Evolutionary conservation across 176 grass and related monocot species (phyloP).

Genomic region (Neostapfia colusana): DNA sequence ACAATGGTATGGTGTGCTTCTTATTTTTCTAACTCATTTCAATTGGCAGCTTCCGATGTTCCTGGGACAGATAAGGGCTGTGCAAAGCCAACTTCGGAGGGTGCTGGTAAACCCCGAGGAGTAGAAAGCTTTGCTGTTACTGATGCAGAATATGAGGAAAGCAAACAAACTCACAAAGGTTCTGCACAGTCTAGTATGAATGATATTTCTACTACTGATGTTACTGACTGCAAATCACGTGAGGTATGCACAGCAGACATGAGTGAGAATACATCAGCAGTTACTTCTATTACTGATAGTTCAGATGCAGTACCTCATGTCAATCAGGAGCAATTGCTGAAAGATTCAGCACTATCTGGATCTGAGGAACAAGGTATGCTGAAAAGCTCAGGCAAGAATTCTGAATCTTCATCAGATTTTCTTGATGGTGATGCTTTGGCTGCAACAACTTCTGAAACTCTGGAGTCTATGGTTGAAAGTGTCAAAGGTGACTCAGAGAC

Average conservation of each 20-base stretch:
- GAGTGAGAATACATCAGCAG: conserved; percentile 29
- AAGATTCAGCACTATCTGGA: conserved; percentile 33
- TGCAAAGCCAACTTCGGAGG: conserved; percentile 23
- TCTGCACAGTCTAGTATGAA: conserved; percentile 19
- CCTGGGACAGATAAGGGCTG: conserved; percentile 1
- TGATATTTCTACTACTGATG: conserved; percentile 41
- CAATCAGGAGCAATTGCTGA: conserved; percentile 23
- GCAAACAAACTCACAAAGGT: conserved; percentile 13
- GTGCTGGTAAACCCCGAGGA: conserved; percentile 13
- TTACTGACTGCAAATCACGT: conserved; percentile 24
- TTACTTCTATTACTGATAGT: conserved; percentile 16
- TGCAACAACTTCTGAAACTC: conserved; percentile 27
- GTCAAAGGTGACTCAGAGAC: conserved; percentile 33
- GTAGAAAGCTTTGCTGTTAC: conserved; percentile 15
- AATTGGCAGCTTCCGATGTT: conserved; percentile 40
- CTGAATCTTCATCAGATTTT: conserved; percentile 20
- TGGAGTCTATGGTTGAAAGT: conserved; percentile 37
- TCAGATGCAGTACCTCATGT: conserved; percentile 21
- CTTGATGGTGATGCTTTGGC: conserved; percentile 17
- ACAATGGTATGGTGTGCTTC: background rate
- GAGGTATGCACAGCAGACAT: conserved; percentile 3
- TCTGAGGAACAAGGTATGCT: conserved; percentile 28
- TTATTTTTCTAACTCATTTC: conserved; percentile 27
- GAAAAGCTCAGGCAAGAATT: conserved; percentile 2
- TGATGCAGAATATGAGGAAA: conserved; percentile 23